These are phyloP conservation scores for Malania oleifera DNA, from an alignment of 164 flowering plant species.

Conservation along the genomic window DNA sequence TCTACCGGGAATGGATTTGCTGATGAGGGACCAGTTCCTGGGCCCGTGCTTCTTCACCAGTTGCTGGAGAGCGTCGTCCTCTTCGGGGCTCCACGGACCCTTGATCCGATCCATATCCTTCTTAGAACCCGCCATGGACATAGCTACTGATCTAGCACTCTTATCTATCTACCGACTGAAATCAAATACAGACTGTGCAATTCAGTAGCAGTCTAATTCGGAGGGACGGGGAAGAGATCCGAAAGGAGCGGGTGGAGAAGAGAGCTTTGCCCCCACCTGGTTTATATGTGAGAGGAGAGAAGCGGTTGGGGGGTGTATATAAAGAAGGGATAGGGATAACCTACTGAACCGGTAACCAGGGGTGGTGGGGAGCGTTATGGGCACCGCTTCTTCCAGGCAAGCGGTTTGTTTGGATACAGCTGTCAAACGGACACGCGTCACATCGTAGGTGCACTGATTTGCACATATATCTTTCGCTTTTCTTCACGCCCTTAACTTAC, in stretches of 20 bases:
- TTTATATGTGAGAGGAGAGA: constrained; percentile 1
- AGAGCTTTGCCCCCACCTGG: too few species aligned
- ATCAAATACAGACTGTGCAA: neutral
- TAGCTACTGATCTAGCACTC: neutral
- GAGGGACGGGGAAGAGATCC: neutral
- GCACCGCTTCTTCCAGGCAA: constrained; percentile 36
- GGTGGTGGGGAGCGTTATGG: constrained; percentile 18
- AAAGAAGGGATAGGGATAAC: constrained; percentile 21
- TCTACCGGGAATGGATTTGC: constrained; percentile 63
- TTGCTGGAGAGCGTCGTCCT: constrained; percentile 43
- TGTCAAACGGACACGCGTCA: constrained; percentile 61
- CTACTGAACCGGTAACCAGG: constrained; percentile 23
- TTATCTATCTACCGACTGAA: neutral
- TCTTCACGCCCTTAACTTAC: neutral
- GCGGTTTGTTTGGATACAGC: constrained; percentile 61
- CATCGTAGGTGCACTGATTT: constrained; percentile 23
- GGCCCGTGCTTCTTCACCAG: constrained; percentile 63
- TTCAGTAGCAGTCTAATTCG: neutral
- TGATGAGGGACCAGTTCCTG: constrained; percentile 65
- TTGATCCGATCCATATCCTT: constrained; percentile 60
- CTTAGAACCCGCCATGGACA: neutral
- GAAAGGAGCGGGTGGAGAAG: neutral
- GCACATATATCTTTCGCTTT: constrained; percentile 6
- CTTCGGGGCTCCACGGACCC: constrained; percentile 82
- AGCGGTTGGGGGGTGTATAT: constrained; percentile 5